These are phyloP conservation scores for Apium graveolens DNA, from an alignment of 129 eudicot species.

Conservation along the genomic window DNA sequence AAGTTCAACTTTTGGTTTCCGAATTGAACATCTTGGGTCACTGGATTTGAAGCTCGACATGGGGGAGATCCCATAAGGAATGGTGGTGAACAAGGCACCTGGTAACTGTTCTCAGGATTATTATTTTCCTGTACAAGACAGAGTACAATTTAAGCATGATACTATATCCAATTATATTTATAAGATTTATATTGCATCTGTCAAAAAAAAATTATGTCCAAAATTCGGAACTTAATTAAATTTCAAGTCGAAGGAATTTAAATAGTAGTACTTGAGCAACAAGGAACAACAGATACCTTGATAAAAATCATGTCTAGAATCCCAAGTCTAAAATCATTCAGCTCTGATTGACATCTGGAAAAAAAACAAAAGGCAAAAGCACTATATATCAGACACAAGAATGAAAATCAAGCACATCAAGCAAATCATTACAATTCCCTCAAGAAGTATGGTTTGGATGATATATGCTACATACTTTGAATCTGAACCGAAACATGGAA, in stretches of 20 bases:
- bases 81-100: constrained; percentile 53
- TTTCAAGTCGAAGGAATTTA: neutral
- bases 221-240: neutral
- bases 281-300: constrained; percentile 25
- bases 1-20: constrained; percentile 20
- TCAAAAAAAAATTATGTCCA: neutral
- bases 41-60: constrained; percentile 49
- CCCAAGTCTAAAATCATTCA: constrained; percentile 30
- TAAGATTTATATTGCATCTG: neutral
- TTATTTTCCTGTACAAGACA: constrained; percentile 22
- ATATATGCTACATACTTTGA: constrained; percentile 20
- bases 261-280: neutral
- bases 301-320: constrained; percentile 47
- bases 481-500: constrained; percentile 14
- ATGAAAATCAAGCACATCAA: neutral
- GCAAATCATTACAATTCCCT: neutral
- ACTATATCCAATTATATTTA: neutral
- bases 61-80: constrained; percentile 62
- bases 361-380: neutral
- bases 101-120: constrained; percentile 23
- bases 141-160: neutral
- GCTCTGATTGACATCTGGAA: constrained; percentile 28
- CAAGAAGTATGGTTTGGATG: neutral
- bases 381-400: neutral
- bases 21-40: constrained; percentile 49